These are phyloP conservation scores for Dipodascus geniculatus DNA, from an alignment of 805 yeast species.

Conservation along the genomic window DNA sequence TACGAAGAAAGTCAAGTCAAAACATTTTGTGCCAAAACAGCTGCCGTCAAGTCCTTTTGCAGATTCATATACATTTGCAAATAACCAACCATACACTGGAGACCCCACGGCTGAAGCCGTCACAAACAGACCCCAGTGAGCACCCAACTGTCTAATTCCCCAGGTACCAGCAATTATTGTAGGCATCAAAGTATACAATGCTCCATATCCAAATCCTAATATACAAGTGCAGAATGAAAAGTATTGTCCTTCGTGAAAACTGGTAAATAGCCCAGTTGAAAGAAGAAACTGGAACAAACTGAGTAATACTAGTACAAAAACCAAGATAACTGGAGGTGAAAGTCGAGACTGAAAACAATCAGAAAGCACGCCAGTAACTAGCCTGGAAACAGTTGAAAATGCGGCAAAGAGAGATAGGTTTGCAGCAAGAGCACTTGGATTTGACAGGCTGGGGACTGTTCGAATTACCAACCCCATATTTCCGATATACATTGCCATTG, in stretches of 20 bases:
- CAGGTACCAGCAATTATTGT: conserved; percentile 72
- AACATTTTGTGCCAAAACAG: not conserved
- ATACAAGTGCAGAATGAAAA: conserved; percentile 31
- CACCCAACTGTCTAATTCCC: conserved; percentile 83
- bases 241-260: conserved; percentile 13
- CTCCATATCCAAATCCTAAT: conserved; percentile 69
- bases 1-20: not conserved
- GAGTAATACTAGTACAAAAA: conserved; percentile 25
- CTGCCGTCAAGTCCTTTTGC: not conserved
- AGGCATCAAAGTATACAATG: conserved; percentile 76
- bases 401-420: conserved; percentile 49
- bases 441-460: conserved; percentile 21
- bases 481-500: conserved; percentile 72
- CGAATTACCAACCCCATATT: conserved; percentile 67
- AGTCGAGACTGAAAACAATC: conserved; percentile 38
- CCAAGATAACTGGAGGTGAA: conserved; percentile 20
- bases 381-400: conserved; percentile 59
- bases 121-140: conserved; percentile 86
- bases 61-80: conserved; percentile 50
- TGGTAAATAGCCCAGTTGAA: conserved; percentile 16
- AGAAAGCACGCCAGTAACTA: conserved; percentile 53
- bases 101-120: conserved; percentile 83
- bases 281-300: conserved; percentile 27
- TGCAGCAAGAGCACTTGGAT: conserved; percentile 8
- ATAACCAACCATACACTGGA: conserved; percentile 52